Base-by-base conservation (phyloP, 2,329 filamentous ascomycete genomes). In the Rutstroemia sp. region DNA sequence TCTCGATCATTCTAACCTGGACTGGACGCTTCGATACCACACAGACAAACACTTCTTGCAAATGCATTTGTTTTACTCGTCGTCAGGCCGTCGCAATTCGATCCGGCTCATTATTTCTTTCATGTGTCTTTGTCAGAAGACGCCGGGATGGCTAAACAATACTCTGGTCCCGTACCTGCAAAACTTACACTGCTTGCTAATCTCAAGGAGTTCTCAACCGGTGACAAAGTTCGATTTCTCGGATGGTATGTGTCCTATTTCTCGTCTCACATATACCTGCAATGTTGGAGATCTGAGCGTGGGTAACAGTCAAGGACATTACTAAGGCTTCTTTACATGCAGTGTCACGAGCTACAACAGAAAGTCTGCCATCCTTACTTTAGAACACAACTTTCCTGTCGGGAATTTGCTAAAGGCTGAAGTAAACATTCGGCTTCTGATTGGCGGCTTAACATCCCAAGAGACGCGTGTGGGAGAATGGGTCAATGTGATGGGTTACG, bases 401-500 rank as follows among this genome's bases (percentile, higher is more conserved):
- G 69, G 69, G 54, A 70, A 73, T 46, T 62, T 69, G 21, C 72
- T 78, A 42, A 72, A 71, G 49, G 86, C 82, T 1, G 68, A 75
- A 39, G 88, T 95, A 38, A 82, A 94, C 65, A 78, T 95, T 58
- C 78, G 81, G 52, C 80, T 92, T 61, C 71, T 95, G 2, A 77
- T 95, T 5, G 79, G 84, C 64, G 78, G 74, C 9, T 72, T 94
- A 57, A 81, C 80, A 19, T 72, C 78, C 21, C 78, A 84, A 56
- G 77, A 88, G 51, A 78, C 87, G 52, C 78, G 83, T 51, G 73
- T 87, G 25, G 92, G 92, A n/a, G 79, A 86, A 58, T 96, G 92
- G 91, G 72, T 96, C 50, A 95, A 96, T 68, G 78, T 96, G 3
- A 81, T 96, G 62, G 92, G 92, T 5, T 95, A 95, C 69, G 76